phyloP scores from a whole-genome alignment of 1,284 basidiomycete genomes.

The Coniophora puteana region DNA sequence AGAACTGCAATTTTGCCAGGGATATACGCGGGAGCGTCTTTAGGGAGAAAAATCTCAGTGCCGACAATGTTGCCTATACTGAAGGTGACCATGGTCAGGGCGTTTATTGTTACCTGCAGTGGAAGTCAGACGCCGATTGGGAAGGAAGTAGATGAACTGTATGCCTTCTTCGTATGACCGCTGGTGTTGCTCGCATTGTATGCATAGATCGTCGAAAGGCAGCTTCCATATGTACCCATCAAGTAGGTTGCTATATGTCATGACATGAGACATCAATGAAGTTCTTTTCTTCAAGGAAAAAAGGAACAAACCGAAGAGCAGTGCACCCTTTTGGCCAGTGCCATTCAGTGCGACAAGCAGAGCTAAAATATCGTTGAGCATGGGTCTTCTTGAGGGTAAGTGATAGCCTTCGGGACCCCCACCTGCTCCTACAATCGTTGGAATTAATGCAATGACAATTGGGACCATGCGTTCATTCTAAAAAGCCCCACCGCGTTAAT shows the following conservation, averaged over 20 bases:
- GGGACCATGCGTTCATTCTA: slow-evolving; percentile 63
- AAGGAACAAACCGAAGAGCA: slow-evolving; percentile 48
- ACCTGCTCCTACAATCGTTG: slow-evolving; percentile 59
- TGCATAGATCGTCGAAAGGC: slow-evolving; percentile 58
- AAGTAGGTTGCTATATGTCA: slow-evolving; percentile 44
- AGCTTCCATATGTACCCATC: slow-evolving; percentile 56
- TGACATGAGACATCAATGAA: slow-evolving; percentile 1
- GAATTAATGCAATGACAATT: slow-evolving; percentile 56
- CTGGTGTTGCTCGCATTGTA: slow-evolving; percentile 67
- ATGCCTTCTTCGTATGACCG: slow-evolving; percentile 64
- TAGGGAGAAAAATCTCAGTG: slow-evolving; percentile 31
- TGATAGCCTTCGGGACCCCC: slow-evolving; percentile 6
- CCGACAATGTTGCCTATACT: slow-evolving; percentile 28
- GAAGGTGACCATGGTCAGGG: slow-evolving; percentile 27
- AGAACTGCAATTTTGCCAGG: slow-evolving; percentile 31
- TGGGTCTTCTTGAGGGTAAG: not conserved
- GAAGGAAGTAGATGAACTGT: too few species aligned
- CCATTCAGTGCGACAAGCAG: slow-evolving; percentile 57
- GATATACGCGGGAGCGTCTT: slow-evolving; percentile 31
- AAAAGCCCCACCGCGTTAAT: not conserved
- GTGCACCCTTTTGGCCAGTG: slow-evolving; percentile 45
- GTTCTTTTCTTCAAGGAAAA: not conserved
- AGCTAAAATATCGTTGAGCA: slow-evolving; percentile 24
- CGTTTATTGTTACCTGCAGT: slow-evolving; percentile 29
- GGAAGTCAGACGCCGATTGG: too few species aligned